Conservation (phyloP, 805 yeast species). For the Barnettozyma botsteinii region DNA sequence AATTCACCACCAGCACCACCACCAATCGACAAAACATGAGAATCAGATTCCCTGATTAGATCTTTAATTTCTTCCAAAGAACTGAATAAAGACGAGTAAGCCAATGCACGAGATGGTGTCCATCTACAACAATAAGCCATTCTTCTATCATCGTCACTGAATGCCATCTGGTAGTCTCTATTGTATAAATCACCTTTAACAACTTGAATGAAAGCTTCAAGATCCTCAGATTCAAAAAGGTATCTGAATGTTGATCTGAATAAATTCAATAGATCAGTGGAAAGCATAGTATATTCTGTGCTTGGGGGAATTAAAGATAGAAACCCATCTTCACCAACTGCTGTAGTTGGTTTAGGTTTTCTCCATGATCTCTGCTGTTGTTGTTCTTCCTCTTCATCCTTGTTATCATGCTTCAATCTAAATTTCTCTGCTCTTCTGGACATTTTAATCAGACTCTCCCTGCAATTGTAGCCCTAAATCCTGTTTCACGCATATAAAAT, state of each 20-base stretch:
- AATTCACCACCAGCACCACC: constrained; percentile 91
- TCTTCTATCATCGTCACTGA: constrained; percentile 54
- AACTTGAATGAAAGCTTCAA: constrained; percentile 45
- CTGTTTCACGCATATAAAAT: constrained; percentile 1
- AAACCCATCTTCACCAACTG: constrained; percentile 4
- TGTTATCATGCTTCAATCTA: constrained; percentile 10
- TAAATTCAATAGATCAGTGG: constrained; percentile 20
- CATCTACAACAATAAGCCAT: constrained; percentile 78
- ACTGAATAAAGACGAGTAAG: constrained; percentile 63
- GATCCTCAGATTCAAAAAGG: constrained; percentile 19
- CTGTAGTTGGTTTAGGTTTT: background rate
- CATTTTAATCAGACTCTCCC: constrained; percentile 7
- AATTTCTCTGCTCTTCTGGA: constrained; percentile 22
- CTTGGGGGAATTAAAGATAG: constrained; percentile 14
- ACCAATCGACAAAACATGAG: constrained; percentile 59
- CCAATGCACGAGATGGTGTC: constrained; percentile 78
- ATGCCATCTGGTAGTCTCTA: constrained; percentile 67
- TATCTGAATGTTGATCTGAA: constrained; percentile 19
- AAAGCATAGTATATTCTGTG: constrained; percentile 17
- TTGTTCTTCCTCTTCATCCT: constrained; percentile 7
- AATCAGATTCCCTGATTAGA: constrained; percentile 27
- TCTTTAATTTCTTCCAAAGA: constrained; percentile 38
- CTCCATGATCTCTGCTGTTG: constrained; percentile 1
- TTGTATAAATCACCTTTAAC: constrained; percentile 69
- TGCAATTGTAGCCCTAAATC: background rate